Evolutionary conservation across 2,329 filamentous ascomycete species (phyloP), one percentile per base, ranked within the genome.

Genomic region (Domatiomyces globalis): DNA sequence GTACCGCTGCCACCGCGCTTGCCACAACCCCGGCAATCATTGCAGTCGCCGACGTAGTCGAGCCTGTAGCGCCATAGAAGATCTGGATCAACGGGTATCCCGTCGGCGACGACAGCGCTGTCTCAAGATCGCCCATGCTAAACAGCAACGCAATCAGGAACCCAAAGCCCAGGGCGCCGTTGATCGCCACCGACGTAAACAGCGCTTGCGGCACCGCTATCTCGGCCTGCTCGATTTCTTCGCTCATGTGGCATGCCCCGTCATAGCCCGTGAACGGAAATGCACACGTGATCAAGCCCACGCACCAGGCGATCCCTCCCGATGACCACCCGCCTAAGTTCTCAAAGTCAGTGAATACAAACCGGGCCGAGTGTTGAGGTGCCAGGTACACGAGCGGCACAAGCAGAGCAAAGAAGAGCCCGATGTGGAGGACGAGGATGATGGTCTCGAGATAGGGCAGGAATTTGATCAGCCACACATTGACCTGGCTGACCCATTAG

Each of bases 41-140:
- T 6, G 69, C 67, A 5, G 70, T 72, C 1, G 73, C 71, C 1
- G 69, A 70, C 0, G 63, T 65, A 4, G 64, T 59, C 12, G 67
- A 73, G 25, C 62, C 59, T 1, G 72, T 73, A 6, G 71, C 71
- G 52, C 73, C 60, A 47, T 65, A 62, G 50, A 80, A 76, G 39
- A 76, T 71, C 39, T 75, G 69, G 58, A 74, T 69, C 59, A 76
- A 70, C 4, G 75, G 70, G 48, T 71, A 75, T 0, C 70, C 67
- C 7, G 72, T 76, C 0, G 66, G 58, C 0, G 70, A 66, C 2
- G 63, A 55, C 4, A 75, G 58, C 12, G 63, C 69, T 1, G 61
- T 61, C 4, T 69, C 60, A 2, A 72, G 51, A 45, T 72, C 65
- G 4, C 66, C 67, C 33, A 71, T 65, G 49, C 66, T 70, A 60